Percentiles rank a stretch among this genome's conserved stretches.
These are phyloP conservation scores for Lichtheimia ornata DNA, from an alignment of 371 early-diverging fungal species.

Conservation along the genomic window DNA sequence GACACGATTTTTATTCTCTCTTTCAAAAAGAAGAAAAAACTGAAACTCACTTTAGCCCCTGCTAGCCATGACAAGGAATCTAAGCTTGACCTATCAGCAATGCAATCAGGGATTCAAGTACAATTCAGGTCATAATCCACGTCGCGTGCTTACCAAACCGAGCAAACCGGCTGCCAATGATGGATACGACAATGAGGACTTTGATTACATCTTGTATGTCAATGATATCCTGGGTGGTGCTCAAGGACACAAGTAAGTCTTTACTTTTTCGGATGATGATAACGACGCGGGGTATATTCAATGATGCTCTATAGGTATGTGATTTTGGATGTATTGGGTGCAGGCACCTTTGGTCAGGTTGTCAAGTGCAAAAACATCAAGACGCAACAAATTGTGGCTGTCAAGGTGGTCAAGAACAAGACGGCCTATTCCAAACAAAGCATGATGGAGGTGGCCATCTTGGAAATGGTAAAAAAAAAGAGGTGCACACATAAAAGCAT, in stretches of 20 bases:
- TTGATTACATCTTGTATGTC: constrained; percentile 92
- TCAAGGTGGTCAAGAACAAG: constrained; percentile 96
- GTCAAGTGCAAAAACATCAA: constrained; percentile 88
- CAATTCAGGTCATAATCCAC: constrained; percentile 74
- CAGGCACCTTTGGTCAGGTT: constrained; percentile 99
- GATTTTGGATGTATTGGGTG: constrained; percentile 88
- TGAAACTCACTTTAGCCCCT: constrained; percentile 8
- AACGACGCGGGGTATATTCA: neutral
- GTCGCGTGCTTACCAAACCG: constrained; percentile 91
- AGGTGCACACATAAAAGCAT: neutral
- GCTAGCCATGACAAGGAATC: constrained; percentile 19
- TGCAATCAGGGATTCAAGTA: constrained; percentile 77
- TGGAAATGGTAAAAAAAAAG: constrained; percentile 65
- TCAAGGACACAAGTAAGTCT: constrained; percentile 74
- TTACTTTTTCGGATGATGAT: neutral
- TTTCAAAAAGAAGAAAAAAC: no score
- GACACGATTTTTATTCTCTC: no score
- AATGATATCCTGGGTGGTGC: constrained; percentile 82
- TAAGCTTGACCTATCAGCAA: constrained; percentile 25
- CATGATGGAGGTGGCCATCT: constrained; percentile 91
- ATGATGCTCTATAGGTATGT: constrained; percentile 54
- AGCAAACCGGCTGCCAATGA: constrained; percentile 84
- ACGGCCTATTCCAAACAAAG: constrained; percentile 93
- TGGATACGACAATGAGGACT: constrained; percentile 90
- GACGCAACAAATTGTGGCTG: constrained; percentile 85